Base-by-base conservation (phyloP, 805 yeast genomes). In the Candida xiaguanensis region DNA sequence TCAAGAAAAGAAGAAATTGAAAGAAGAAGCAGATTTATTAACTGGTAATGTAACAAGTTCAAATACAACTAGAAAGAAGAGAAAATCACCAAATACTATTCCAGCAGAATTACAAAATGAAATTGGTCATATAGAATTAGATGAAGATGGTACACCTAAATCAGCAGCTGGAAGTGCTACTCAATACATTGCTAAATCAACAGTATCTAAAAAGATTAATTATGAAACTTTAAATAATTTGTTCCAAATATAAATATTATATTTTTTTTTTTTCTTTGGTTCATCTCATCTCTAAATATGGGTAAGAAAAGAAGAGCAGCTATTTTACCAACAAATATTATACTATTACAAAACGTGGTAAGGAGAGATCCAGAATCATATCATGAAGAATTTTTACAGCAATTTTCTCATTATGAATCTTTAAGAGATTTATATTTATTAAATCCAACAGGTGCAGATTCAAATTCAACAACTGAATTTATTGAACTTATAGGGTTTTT, bases 361-460 rank as follows among this genome's bases (percentile, higher is more conserved):
- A 83, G 90, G 51, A 75, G 97, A 52, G 99, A 93, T 59, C 97
- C 99, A 2, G 85, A 77, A 51, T 90, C 98, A 0, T 93, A 93
- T 59, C 79, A 80, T 43, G 99, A 93, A 62, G 99, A 93, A 61
- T 93, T 93, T 61, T 61, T 84, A 28, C 93, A 89, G 52, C 99
- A 93, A 58, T 88, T 83, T 58, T 78, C 93, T 38, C 98, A 93
- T 60, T 93, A 93, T 62, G 89, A 84, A 57, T 85, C 98, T 2
- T 66, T 89, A 42, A 72, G 95, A 60, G 98, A 91, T 53, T 85
- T 93, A 43, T 87, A 85, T 55, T 67, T 88, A 59, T 65, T 82
- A 45, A 85, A 85, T 59, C 89, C 90, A 1, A 41, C 64, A 4
- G 72, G 74, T 6, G 60, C 72, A 4, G 75, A 79, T 20, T 76